Evolutionary conservation across 140 eudicot species (phyloP), one percentile per base, ranked within the genome.

Genomic region (Flaveria floridana): DNA sequence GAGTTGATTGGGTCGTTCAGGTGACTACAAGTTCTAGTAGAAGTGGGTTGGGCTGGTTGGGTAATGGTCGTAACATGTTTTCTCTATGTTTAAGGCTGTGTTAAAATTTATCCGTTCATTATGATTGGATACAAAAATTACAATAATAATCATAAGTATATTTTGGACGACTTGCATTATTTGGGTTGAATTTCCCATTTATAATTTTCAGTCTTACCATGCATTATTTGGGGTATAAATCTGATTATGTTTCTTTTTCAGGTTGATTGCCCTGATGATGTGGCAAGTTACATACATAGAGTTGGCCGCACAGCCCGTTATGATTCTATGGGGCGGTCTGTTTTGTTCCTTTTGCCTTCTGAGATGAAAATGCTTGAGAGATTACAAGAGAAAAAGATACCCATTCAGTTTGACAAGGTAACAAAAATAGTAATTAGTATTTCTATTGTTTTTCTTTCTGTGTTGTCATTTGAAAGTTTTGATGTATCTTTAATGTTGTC

Each of bases 1-100:
- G 87, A 7, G 99, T 94, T 72, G 97, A 94, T 84, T 94, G 99
- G 99, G 99, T 94, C 82, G 99, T 94, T 76, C 97, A 94, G 96
- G 98, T 93, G 63, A 72, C 42, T 68, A 52, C 51, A 56, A 37
- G 0, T 74, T 70, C 59, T 21, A 21, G 56, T 34, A 55, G 21
- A 76, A 37, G 30, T 9, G 28, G 56, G 66, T 9, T 15, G 1
- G 41, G 20, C 13, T 14, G 62, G 42, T n/a, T 19, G 62, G 71
- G 63, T 26, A 1, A 41, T 15, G 10, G 26, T 59, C 59, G 39
- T 59, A 65, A 52, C 42, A 39, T 53, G 39, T 25, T 52, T 20
- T 58, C 15, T 58, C 13, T 3, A 21, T 58, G 65, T 58, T 19
- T 58, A 58, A 2, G 21, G 3, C 34, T n/a, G 16, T 20, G 30